Conservation (phyloP, 805 yeast species). For the Candida ipomoeae region DNA sequence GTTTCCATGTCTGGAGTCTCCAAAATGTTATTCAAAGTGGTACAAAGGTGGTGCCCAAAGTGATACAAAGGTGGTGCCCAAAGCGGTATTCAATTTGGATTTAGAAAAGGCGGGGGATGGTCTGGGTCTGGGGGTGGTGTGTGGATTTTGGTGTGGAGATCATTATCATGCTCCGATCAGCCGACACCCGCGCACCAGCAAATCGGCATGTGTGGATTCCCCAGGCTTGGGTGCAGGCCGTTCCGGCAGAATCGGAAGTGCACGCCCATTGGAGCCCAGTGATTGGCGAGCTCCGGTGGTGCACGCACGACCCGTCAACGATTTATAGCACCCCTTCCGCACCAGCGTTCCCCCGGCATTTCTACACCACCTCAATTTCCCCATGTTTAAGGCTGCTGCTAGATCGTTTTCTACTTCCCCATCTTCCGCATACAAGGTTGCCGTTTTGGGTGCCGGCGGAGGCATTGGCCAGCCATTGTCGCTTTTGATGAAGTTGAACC, state of each 20-base stretch:
- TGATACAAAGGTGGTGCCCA: no score
- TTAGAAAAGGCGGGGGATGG: no score
- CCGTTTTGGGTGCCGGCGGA: conserved; percentile 83
- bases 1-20: no score
- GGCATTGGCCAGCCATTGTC: conserved; percentile 78
- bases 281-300: conserved; percentile 6
- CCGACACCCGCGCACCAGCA: neutral
- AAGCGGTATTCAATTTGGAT: no score
- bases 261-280: neutral
- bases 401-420: conserved; percentile 68
- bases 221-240: neutral
- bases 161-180: neutral
- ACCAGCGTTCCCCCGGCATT: neutral
- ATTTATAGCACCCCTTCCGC: conserved; percentile 6
- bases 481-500: conserved; percentile 79
- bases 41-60: no score
- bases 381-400: conserved; percentile 55
- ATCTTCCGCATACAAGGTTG: conserved; percentile 62
- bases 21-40: no score
- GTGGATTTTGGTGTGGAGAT: no score
- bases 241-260: conserved; percentile 3
- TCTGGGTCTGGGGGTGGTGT: no score
- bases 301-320: neutral
- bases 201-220: neutral
- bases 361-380: conserved; percentile 5